These are phyloP conservation scores for Starmerella apis DNA, from an alignment of 805 yeast species.

Conservation along the genomic window DNA sequence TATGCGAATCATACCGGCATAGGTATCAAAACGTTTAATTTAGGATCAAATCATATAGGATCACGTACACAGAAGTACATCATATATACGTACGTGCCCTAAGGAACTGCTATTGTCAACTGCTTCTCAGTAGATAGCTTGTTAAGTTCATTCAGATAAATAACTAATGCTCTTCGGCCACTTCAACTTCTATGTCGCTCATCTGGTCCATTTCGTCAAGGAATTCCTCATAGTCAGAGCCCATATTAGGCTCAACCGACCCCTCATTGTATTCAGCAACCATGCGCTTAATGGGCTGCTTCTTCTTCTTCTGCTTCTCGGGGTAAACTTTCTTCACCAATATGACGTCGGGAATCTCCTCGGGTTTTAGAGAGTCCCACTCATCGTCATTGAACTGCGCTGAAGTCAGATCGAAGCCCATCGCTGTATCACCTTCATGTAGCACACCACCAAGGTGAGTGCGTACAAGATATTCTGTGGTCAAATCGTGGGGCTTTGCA, in stretches of 20 bases:
- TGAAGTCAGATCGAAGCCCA: slow-evolving; percentile 81
- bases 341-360: slow-evolving; percentile 58
- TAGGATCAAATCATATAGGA: too few species aligned
- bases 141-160: too few species aligned
- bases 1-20: too few species aligned
- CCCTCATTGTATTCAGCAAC: slow-evolving; percentile 89
- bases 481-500: slow-evolving; percentile 82
- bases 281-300: slow-evolving; percentile 96
- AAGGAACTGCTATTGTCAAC: too few species aligned
- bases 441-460: slow-evolving; percentile 88
- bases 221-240: slow-evolving; percentile 64
- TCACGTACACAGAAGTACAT: too few species aligned
- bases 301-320: slow-evolving; percentile 63
- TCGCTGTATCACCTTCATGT: slow-evolving; percentile 91
- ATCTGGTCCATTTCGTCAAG: slow-evolving; percentile 78
- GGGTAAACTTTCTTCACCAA: slow-evolving; percentile 83
- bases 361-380: slow-evolving; percentile 34
- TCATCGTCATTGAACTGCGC: slow-evolving; percentile 59
- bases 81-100: too few species aligned
- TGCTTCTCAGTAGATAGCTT: too few species aligned
- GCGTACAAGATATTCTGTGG: slow-evolving; percentile 70
- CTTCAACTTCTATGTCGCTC: slow-evolving; percentile 15
- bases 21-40: too few species aligned
- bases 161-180: slow-evolving; percentile 2
- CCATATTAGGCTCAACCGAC: slow-evolving; percentile 43